These are phyloP conservation scores for Mycena filopes DNA, from an alignment of 768 basidiomycete genomes.

Conservation along the genomic window DNA sequence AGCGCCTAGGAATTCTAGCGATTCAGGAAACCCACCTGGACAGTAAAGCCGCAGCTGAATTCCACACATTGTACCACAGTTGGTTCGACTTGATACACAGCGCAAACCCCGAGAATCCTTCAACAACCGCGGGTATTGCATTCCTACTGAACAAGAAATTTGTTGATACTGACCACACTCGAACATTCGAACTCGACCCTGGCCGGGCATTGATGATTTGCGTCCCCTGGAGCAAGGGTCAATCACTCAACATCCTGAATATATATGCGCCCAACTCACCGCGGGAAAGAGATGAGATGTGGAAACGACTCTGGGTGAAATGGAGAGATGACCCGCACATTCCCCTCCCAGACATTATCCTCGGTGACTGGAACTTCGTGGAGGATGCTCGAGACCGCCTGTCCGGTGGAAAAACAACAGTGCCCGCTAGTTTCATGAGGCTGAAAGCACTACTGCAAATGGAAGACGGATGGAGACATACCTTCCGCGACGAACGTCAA, in stretches of 20 bases:
- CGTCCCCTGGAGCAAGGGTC: slow-evolving; percentile 19
- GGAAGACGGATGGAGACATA: slow-evolving; percentile 26
- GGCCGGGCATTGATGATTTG: slow-evolving; percentile 27
- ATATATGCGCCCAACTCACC: slow-evolving; percentile 34
- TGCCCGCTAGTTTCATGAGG: background rate
- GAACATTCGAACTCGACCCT: slow-evolving; percentile 10
- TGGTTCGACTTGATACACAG: slow-evolving; percentile 22
- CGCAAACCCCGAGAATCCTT: background rate
- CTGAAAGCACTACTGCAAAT: slow-evolving; percentile 4
- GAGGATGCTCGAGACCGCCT: slow-evolving; percentile 36
- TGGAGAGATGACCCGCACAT: background rate
- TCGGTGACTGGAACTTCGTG: slow-evolving; percentile 40
- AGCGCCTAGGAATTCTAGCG: slow-evolving; percentile 31
- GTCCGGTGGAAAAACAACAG: background rate
- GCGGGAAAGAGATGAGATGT: background rate
- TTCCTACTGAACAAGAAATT: slow-evolving; percentile 33
- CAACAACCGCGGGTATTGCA: slow-evolving; percentile 29
- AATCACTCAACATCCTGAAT: slow-evolving; percentile 21
- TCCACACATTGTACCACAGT: slow-evolving; percentile 1
- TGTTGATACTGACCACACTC: slow-evolving; percentile 5
- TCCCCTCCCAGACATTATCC: slow-evolving; percentile 11
- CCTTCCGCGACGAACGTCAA: slow-evolving; percentile 2
- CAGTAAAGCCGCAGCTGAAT: slow-evolving; percentile 3
- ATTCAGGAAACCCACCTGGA: slow-evolving; percentile 39
- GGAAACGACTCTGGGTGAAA: background rate